These are phyloP conservation scores for Nemania sp. DNA, from an alignment of 2,329 filamentous ascomycete genomes.

Conservation along the genomic window DNA sequence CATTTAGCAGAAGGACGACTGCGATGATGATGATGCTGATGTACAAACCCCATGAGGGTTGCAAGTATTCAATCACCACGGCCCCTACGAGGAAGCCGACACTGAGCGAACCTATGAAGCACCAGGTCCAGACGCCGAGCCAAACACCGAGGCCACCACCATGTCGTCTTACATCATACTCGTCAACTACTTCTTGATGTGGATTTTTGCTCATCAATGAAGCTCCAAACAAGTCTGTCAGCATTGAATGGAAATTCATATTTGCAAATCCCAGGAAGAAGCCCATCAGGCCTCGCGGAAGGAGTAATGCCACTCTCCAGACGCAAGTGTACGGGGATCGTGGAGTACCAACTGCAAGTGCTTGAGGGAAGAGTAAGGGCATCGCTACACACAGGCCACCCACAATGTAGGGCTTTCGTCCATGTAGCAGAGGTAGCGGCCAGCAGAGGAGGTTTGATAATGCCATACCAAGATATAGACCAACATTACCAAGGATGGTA, in stretches of 20 bases:
- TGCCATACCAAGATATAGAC: constrained; percentile 77
- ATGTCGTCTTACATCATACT: constrained; percentile 76
- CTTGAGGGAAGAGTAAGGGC: constrained; percentile 81
- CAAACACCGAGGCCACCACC: constrained; percentile 84
- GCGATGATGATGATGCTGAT: constrained; percentile 76
- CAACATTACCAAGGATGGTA: constrained; percentile 78
- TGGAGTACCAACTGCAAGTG: constrained; percentile 69
- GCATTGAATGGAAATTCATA: constrained; percentile 78
- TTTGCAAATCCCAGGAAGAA: constrained; percentile 78
- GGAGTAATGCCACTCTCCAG: constrained; percentile 71
- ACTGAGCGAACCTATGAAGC: constrained; percentile 77
- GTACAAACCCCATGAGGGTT: constrained; percentile 81
- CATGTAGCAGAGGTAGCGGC: constrained; percentile 80
- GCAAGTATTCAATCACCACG: constrained; percentile 71
- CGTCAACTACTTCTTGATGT: constrained; percentile 76
- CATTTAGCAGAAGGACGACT: constrained; percentile 74
- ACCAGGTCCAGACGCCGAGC: constrained; percentile 83
- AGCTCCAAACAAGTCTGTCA: constrained; percentile 81
- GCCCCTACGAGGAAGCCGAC: constrained; percentile 80
- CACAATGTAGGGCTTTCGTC: constrained; percentile 81
- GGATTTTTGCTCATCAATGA: constrained; percentile 79
- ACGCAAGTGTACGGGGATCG: constrained; percentile 66
- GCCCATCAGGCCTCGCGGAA: constrained; percentile 74
- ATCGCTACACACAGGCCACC: constrained; percentile 75
- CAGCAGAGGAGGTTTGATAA: constrained; percentile 77